A percentile compares a stretch with the other conserved stretches of the same genome.
Conservation (phyloP, 257 asterid genomes). For the Prunella vulgaris region DNA sequence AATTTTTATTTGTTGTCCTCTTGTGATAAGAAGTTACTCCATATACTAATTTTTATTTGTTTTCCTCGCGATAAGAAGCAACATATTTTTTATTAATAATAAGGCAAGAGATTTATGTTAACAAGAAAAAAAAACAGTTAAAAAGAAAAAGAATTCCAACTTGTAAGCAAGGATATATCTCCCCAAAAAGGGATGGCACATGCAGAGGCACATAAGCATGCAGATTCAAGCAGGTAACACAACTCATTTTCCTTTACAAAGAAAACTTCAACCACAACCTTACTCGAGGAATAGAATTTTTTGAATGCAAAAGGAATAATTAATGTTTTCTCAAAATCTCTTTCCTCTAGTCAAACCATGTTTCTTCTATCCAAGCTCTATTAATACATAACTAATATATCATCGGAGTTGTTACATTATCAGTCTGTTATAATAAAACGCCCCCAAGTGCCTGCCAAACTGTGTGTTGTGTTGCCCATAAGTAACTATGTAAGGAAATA, state of each 20-base stretch:
- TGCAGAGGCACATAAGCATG: not conserved
- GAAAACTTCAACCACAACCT: not conserved
- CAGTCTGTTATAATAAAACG: not conserved
- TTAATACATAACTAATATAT: not conserved
- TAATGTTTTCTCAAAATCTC: not conserved
- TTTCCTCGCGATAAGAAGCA: not conserved
- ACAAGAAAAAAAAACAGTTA: not conserved
- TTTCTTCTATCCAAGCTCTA: not conserved
- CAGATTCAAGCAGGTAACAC: not conserved
- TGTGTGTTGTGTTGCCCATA: not conserved
- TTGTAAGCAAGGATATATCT: not conserved
- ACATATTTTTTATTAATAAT: not conserved
- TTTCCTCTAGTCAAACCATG: not conserved
- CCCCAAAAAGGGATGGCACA: not conserved
- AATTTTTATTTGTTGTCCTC: not conserved
- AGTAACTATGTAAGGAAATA: not conserved
- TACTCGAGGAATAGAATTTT: not conserved
- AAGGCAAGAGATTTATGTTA: not conserved
- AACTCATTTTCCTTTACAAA: not conserved
- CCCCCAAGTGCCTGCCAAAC: not conserved
- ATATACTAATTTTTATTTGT: not conserved
- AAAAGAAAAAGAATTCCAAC: not conserved
- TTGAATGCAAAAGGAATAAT: not conserved
- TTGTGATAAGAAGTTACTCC: not conserved
- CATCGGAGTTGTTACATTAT: not conserved